These are phyloP conservation scores for Kwoniella mangroviensis DNA, from an alignment of 768 basidiomycete genomes.

Conservation along the genomic window DNA sequence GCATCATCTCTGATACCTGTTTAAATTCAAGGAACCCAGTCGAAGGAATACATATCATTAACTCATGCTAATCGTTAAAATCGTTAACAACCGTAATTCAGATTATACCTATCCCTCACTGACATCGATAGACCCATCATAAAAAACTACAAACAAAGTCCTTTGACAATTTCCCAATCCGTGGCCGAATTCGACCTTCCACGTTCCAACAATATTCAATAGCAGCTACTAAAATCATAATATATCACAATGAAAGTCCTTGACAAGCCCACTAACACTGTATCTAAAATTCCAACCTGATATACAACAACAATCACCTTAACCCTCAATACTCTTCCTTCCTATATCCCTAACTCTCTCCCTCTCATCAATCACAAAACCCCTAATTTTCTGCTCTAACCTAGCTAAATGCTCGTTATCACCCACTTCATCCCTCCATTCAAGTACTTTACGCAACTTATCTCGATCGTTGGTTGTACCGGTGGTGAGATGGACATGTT, in stretches of 20 bases:
- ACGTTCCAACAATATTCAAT: too few species aligned
- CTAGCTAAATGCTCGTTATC: constrained; percentile 22
- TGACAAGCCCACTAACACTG: too few species aligned
- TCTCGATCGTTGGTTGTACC: background rate
- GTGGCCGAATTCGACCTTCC: too few species aligned
- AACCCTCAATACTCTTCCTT: constrained; percentile 17
- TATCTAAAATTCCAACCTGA: background rate
- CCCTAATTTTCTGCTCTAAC: constrained; percentile 27
- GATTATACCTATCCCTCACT: background rate
- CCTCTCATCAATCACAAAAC: constrained; percentile 20
- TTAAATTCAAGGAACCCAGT: too few species aligned
- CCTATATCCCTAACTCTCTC: constrained; percentile 21
- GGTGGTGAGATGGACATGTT: background rate
- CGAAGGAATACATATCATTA: too few species aligned
- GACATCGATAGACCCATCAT: background rate
- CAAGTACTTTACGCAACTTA: constrained; percentile 14
- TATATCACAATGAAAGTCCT: too few species aligned
- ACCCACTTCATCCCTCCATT: constrained; percentile 22
- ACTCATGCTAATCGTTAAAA: too few species aligned
- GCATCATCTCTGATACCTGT: too few species aligned
- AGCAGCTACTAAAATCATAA: too few species aligned
- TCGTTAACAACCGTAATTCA: too few species aligned
- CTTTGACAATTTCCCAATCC: background rate
- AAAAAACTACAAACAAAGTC: background rate
- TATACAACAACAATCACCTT: background rate